phyloP scores from a whole-genome alignment of 306 rosid species.

The Arachis stenosperma region DNA sequence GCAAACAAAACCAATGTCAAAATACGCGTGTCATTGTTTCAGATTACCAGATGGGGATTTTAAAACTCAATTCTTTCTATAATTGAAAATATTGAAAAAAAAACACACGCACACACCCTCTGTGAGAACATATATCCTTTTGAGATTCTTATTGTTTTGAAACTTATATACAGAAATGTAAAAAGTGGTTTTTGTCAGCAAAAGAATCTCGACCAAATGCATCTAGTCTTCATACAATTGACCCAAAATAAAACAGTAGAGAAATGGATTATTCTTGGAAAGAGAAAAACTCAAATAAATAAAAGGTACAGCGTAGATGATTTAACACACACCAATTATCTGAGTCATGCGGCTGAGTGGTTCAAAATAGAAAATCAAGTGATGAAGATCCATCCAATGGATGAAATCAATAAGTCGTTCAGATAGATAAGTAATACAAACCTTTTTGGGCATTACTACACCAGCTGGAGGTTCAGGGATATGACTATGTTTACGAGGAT shows the following conservation, averaged over 20 bases:
- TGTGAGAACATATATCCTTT: too few species aligned
- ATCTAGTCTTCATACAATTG: background rate
- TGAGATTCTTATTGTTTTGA: too few species aligned
- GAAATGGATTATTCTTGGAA: conserved; percentile 2
- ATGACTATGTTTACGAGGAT: conserved; percentile 63
- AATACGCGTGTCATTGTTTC: background rate
- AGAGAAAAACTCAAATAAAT: background rate
- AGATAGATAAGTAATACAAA: conserved; percentile 39
- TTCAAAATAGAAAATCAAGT: conserved; percentile 5
- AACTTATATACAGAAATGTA: too few species aligned
- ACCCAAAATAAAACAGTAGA: conserved; percentile 15
- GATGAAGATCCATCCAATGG: conserved; percentile 19
- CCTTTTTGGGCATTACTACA: conserved; percentile 79
- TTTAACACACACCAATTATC: conserved; percentile 24
- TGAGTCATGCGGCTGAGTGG: background rate
- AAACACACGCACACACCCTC: too few species aligned
- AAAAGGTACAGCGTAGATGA: background rate
- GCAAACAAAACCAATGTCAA: conserved; percentile 43
- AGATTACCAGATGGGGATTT: too few species aligned
- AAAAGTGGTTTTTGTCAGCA: too few species aligned
- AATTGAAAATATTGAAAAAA: too few species aligned
- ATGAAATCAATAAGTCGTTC: conserved; percentile 20
- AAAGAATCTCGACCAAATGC: too few species aligned
- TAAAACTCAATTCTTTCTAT: too few species aligned
- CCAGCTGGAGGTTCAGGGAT: conserved; percentile 73